Conservation (phyloP, 371 early-diverging fungal genomes). For the Capillidium heterosporum region DNA sequence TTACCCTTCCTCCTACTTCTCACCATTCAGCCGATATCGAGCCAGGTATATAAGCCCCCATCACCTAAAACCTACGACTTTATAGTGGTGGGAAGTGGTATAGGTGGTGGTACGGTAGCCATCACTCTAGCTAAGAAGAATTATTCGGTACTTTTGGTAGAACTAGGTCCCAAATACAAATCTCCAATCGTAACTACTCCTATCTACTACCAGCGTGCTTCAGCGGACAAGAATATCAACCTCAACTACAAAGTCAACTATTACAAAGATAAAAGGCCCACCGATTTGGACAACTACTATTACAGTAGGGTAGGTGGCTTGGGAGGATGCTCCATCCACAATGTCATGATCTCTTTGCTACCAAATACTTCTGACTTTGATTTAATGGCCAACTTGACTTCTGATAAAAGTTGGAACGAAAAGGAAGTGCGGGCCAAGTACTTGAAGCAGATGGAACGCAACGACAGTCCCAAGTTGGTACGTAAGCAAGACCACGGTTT, state of each 20-base stretch:
- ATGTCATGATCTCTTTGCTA: not conserved
- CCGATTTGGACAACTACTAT: not conserved
- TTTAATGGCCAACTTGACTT: not conserved
- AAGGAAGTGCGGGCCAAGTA: not conserved
- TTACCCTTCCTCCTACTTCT: too few relatives aligned
- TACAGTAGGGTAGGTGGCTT: not conserved
- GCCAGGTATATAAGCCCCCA: too few relatives aligned
- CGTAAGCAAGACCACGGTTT: not conserved
- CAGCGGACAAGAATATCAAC: not conserved
- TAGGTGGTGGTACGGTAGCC: not conserved
- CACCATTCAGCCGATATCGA: too few relatives aligned
- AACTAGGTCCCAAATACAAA: not conserved
- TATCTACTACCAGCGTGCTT: not conserved
- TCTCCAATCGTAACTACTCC: not conserved
- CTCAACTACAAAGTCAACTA: not conserved
- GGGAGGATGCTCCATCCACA: not conserved
- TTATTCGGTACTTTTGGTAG: not conserved
- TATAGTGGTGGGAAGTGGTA: constrained; percentile 1
- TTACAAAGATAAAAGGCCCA: not conserved
- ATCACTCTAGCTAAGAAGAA: not conserved
- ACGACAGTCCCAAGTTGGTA: not conserved
- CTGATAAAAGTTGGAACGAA: not conserved
- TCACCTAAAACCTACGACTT: too few relatives aligned
- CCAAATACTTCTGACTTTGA: not conserved
- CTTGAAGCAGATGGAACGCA: not conserved